Evolutionary conservation across 352 stramenopile species (phyloP).

Genomic region (Phytophthora sp.): DNA sequence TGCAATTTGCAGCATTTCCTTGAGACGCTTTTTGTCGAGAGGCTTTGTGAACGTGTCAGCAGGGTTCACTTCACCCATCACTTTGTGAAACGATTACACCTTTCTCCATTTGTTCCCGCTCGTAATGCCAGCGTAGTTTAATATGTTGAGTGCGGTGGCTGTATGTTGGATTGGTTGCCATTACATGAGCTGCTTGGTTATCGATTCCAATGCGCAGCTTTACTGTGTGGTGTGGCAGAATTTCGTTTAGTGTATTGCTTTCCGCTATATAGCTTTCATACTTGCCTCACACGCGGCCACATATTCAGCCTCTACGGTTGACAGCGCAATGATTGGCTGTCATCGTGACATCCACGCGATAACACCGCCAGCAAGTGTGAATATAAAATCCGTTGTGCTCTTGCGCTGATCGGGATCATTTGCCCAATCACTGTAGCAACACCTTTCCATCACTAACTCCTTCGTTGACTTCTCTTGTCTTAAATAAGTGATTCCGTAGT

Average conservation of each 20-base stretch:
- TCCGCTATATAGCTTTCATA: neutral
- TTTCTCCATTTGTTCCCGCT: slow-evolving; percentile 14
- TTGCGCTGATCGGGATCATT: slow-evolving; percentile 5
- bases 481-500: slow-evolving; percentile 13
- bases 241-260: too few species aligned
- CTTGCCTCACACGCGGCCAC: slow-evolving; percentile 13
- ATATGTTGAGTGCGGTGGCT: slow-evolving; percentile 9
- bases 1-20: too few species aligned
- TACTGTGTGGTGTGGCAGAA: neutral
- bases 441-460: neutral
- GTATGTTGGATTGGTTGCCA: slow-evolving; percentile 12
- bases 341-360: slow-evolving; percentile 9
- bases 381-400: slow-evolving; percentile 14
- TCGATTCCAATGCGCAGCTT: slow-evolving; percentile 13
- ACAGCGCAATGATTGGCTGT: slow-evolving; percentile 8
- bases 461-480: neutral
- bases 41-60: too few species aligned
- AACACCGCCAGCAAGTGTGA: slow-evolving; percentile 9
- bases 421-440: slow-evolving; percentile 16
- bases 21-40: too few species aligned
- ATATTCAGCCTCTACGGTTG: slow-evolving; percentile 13
- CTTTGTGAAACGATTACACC: too few species aligned
- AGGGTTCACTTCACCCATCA: too few species aligned
- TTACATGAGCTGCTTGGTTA: slow-evolving; percentile 3
- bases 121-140: slow-evolving; percentile 11